Conservation (phyloP, 2,329 filamentous ascomycete species). For the Aspergillus sp. region DNA sequence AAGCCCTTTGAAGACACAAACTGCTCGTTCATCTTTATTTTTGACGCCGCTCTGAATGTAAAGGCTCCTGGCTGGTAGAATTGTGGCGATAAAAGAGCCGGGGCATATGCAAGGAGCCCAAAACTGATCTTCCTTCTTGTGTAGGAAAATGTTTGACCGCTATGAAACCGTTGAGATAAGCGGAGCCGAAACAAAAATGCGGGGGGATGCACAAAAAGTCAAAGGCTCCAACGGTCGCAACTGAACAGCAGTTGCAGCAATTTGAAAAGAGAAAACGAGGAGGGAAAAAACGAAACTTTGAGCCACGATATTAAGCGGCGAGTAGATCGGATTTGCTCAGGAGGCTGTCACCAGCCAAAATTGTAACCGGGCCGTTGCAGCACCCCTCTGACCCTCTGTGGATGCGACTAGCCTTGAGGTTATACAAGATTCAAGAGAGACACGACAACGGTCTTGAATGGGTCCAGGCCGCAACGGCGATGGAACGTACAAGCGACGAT, state of each 20-base stretch:
- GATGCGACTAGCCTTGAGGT: slow-evolving; percentile 10
- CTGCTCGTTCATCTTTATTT: slow-evolving; percentile 28
- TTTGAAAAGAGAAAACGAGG: background rate
- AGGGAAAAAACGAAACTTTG: background rate
- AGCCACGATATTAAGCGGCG: background rate
- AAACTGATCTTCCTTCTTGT: background rate
- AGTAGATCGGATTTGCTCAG: slow-evolving; percentile 1
- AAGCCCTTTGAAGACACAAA: slow-evolving; percentile 18
- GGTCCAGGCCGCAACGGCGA: slow-evolving; percentile 2
- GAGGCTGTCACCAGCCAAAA: slow-evolving; percentile 8
- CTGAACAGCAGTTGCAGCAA: background rate
- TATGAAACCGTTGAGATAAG: background rate
- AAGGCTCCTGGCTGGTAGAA: background rate
- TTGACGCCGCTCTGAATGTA: background rate
- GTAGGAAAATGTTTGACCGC: background rate
- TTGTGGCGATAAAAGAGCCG: background rate
- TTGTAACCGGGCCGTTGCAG: slow-evolving; percentile 11
- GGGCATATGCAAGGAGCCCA: background rate
- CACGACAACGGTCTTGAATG: slow-evolving; percentile 5
- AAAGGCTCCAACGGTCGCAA: slow-evolving; percentile 1
- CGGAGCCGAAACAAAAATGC: slow-evolving; percentile 1
- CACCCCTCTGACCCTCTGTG: slow-evolving; percentile 7
- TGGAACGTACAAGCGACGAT: background rate
- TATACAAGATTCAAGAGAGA: slow-evolving; percentile 6
- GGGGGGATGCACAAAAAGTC: slow-evolving; percentile 1